These are phyloP conservation scores for Paramyrothecium roridum DNA, from an alignment of 2,329 filamentous ascomycete species.

Conservation along the genomic window DNA sequence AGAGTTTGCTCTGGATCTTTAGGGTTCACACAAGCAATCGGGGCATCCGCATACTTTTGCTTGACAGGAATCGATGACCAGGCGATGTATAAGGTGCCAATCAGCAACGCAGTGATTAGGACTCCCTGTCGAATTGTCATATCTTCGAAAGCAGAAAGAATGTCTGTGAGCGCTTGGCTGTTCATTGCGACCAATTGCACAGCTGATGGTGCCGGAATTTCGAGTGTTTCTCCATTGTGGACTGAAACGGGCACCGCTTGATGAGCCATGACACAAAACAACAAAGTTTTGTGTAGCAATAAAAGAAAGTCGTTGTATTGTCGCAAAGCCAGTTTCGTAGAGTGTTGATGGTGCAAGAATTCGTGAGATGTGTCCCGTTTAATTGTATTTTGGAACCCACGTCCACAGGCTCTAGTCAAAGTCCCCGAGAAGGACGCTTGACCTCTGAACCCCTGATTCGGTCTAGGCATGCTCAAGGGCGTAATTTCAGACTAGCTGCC, in stretches of 20 bases:
- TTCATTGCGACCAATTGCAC: neutral
- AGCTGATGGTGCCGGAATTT: neutral
- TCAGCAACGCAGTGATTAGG: neutral
- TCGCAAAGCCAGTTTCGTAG: neutral
- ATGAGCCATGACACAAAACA: neutral
- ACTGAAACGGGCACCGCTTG: neutral
- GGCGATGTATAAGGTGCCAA: neutral
- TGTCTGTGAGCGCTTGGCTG: neutral
- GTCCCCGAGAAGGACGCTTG: neutral
- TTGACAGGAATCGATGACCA: neutral
- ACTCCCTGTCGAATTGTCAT: neutral
- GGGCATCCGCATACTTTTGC: neutral
- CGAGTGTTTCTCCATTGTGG: neutral
- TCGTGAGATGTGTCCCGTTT: neutral
- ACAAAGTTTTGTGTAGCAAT: neutral
- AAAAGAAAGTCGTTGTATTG: neutral
- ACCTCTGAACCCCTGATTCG: neutral
- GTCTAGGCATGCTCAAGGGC: neutral
- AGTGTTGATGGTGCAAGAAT: neutral
- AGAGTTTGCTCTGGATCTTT: neutral
- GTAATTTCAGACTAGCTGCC: neutral
- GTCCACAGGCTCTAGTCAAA: neutral
- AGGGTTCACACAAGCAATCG: neutral
- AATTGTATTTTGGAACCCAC: neutral
- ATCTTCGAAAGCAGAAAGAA: neutral